These are phyloP conservation scores for Dacryopinax spathularia DNA, from an alignment of 768 basidiomycete species.

Conservation along the genomic window DNA sequence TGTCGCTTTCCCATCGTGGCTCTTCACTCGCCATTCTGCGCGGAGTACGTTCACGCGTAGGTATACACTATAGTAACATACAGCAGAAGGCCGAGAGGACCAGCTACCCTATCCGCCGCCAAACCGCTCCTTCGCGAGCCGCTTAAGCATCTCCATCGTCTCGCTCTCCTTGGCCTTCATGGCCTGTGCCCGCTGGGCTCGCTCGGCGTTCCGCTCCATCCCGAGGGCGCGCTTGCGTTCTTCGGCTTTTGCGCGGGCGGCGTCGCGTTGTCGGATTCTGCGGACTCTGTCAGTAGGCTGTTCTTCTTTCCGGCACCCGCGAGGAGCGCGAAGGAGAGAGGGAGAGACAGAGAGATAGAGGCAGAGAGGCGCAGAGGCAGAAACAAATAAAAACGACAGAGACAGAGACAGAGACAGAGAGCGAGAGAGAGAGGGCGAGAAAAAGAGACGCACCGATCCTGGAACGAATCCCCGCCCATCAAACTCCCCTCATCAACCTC, in stretches of 20 bases:
- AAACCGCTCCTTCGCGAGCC: conserved; percentile 75
- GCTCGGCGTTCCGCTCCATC: conserved; percentile 15
- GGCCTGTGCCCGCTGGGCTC: conserved; percentile 50
- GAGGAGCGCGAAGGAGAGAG: conserved; percentile 12
- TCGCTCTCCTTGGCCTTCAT: conserved; percentile 70
- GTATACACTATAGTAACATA: too few species aligned
- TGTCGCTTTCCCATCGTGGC: too few species aligned
- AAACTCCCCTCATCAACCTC: conserved; percentile 68
- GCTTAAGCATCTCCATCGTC: conserved; percentile 95
- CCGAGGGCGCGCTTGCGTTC: conserved; percentile 28
- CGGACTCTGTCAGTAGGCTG: conserved; percentile 6
- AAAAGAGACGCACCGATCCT: conserved; percentile 41
- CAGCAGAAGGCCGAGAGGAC: too few species aligned
- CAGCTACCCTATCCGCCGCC: conserved; percentile 28
- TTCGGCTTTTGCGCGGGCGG: conserved; percentile 46
- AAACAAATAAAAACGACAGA: too few species aligned
- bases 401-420: not conserved
- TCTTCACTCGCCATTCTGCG: too few species aligned
- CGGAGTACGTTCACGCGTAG: too few species aligned
- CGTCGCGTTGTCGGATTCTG: conserved; percentile 65
- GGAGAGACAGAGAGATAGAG: not conserved
- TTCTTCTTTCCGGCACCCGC: conserved; percentile 10
- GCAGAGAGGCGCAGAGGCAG: too few species aligned
- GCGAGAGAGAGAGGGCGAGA: not conserved
- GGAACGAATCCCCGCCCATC: conserved; percentile 62